Evolutionary conservation across 108 stramenopile genomes (phyloP).

Genomic region (Pseudonitzschia pungens): DNA sequence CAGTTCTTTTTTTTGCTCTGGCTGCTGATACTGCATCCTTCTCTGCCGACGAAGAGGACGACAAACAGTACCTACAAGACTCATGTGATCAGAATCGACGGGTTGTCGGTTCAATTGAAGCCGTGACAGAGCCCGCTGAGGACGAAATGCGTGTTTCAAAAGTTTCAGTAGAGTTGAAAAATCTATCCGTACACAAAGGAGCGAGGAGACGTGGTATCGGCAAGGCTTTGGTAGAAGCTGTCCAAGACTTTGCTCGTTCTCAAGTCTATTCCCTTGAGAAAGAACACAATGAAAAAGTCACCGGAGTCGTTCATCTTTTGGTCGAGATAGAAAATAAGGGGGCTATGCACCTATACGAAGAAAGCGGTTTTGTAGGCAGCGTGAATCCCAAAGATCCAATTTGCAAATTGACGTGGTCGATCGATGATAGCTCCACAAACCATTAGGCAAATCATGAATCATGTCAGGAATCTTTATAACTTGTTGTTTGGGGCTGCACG

Average conservation of each 20-base stretch:
- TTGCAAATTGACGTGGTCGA: conserved; percentile 9
- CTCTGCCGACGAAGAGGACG: not conserved
- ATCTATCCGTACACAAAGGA: conserved; percentile 8
- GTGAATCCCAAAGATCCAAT: not conserved
- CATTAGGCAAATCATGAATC: too few relatives aligned
- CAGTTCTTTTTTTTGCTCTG: conserved; percentile 8
- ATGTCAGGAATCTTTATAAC: too few relatives aligned
- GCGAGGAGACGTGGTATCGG: conserved; percentile 11
- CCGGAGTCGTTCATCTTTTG: not conserved
- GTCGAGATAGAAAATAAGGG: conserved; percentile 14
- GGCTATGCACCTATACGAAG: conserved; percentile 6
- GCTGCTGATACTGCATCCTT: not conserved
- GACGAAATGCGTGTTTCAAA: not conserved
- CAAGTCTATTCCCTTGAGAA: not conserved
- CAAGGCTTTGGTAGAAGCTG: conserved; percentile 14
- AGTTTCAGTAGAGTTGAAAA: conserved; percentile 6
- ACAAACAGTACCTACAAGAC: not conserved
- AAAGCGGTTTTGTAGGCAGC: not conserved
- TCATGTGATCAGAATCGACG: not conserved
- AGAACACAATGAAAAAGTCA: not conserved
- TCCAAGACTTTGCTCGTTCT: conserved; percentile 7
- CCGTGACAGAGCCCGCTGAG: not conserved
- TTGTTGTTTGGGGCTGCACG: too few relatives aligned
- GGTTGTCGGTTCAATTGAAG: conserved; percentile 9
- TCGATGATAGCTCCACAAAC: not conserved